A percentile compares a stretch with the other conserved stretches of the same genome.
Conservation (phyloP, 1,284 basidiomycete species). For the Entoloma clypeatum region DNA sequence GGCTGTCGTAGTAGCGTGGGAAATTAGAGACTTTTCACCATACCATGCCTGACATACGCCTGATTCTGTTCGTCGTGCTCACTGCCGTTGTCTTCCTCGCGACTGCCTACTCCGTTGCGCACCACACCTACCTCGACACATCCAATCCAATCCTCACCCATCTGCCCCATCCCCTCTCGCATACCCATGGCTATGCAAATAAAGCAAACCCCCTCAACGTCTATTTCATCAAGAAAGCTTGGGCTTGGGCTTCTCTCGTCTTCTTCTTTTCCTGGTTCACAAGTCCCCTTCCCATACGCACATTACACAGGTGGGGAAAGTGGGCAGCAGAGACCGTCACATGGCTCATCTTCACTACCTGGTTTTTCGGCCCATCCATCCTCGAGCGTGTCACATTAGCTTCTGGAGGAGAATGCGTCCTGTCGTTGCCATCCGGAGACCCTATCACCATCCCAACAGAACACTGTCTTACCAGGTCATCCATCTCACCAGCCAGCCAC, state of each 20-base stretch:
- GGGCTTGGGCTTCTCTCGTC: constrained; percentile 83
- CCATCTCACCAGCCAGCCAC: constrained; percentile 58
- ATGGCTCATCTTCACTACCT: constrained; percentile 78
- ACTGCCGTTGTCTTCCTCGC: constrained; percentile 33
- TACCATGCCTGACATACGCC: constrained; percentile 30
- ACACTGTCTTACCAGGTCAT: constrained; percentile 52
- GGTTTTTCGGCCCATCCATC: constrained; percentile 91
- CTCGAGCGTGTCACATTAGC: constrained; percentile 71
- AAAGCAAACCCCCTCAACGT: constrained; percentile 84
- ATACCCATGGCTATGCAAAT: constrained; percentile 75
- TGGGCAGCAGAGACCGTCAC: constrained; percentile 63
- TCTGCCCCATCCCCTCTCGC: constrained; percentile 62
- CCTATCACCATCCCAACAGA: constrained; percentile 52
- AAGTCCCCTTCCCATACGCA: constrained; percentile 42
- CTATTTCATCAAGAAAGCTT: constrained; percentile 86
- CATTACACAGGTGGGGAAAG: constrained; percentile 44
- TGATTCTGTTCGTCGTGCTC: constrained; percentile 29
- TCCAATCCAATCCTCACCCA: constrained; percentile 66
- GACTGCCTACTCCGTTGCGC: constrained; percentile 38
- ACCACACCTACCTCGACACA: constrained; percentile 41
- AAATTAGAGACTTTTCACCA: constrained; percentile 3
- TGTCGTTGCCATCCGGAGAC: constrained; percentile 57
- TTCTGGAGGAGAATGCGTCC: constrained; percentile 81
- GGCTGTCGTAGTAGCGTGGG: constrained; percentile 55
- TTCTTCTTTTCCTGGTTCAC: constrained; percentile 62